These are phyloP conservation scores for Nothophytophthora sp. DNA, from an alignment of 352 stramenopile genomes.

Conservation along the genomic window DNA sequence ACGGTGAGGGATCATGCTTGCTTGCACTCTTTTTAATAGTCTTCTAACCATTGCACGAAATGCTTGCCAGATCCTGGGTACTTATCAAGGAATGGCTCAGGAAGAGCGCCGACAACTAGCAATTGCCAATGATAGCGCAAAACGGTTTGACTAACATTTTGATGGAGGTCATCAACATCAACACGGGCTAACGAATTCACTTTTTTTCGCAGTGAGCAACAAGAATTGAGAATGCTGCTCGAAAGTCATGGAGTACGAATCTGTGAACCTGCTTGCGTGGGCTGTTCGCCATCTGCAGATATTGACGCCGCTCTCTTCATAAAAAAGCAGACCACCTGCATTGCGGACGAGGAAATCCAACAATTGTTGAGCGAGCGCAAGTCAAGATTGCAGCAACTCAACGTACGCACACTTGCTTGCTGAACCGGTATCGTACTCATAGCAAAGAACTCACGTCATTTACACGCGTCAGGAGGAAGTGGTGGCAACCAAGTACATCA, in stretches of 20 bases:
- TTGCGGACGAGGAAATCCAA: constrained; percentile 27
- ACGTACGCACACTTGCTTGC: constrained; percentile 12
- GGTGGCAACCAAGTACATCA: constrained; percentile 21
- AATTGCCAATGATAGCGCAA: constrained; percentile 27
- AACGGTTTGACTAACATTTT: constrained; percentile 8
- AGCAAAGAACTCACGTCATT: neutral
- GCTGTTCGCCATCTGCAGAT: neutral
- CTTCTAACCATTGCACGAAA: too few species aligned
- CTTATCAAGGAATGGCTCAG: constrained; percentile 26
- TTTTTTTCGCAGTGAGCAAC: constrained; percentile 17
- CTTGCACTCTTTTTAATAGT: too few species aligned
- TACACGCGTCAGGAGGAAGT: constrained; percentile 14
- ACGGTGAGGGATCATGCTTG: constrained; percentile 3
- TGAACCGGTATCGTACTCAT: too few species aligned
- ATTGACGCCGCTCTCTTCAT: neutral
- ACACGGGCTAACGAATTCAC: neutral
- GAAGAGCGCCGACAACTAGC: constrained; percentile 29
- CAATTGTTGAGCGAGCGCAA: constrained; percentile 18
- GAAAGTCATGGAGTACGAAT: constrained; percentile 27
- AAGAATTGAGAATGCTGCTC: constrained; percentile 22
- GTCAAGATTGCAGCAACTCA: constrained; percentile 26
- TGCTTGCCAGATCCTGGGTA: constrained; percentile 14
- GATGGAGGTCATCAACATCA: neutral
- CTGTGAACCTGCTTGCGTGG: neutral
- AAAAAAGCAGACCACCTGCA: neutral